phyloP scores from a whole-genome alignment of 2,329 filamentous ascomycete genomes.

The Sclerotinia nivalis region DNA sequence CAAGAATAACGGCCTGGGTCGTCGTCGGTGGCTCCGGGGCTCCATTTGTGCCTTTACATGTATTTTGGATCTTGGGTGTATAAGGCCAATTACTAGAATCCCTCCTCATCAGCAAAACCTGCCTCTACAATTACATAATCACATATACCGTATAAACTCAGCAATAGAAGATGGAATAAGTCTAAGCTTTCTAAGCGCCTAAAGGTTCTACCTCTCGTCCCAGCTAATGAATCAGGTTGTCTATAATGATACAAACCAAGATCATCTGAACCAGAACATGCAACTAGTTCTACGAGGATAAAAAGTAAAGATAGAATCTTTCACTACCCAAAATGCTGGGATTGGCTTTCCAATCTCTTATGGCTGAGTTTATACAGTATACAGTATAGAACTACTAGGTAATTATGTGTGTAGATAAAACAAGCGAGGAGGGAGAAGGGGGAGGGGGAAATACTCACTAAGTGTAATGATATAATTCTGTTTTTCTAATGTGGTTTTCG shows the following conservation, averaged over 20 bases:
- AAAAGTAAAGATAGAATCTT: no score
- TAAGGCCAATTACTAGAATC: conserved; percentile 29
- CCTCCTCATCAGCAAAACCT: background rate
- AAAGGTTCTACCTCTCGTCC: no score
- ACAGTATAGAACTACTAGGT: background rate
- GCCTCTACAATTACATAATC: background rate
- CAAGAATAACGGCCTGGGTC: conserved; percentile 47
- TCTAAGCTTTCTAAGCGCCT: no score
- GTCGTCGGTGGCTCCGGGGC: conserved; percentile 37
- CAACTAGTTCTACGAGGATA: no score
- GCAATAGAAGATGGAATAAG: no score
- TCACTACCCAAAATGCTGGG: no score
- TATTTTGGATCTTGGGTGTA: conserved; percentile 17
- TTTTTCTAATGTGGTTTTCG: conserved; percentile 51
- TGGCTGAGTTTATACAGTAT: background rate
- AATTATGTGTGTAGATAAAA: no score
- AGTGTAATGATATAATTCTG: conserved; percentile 56
- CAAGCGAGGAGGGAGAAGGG: no score
- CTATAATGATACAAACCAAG: no score
- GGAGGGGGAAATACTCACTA: conserved; percentile 46
- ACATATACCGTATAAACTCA: background rate
- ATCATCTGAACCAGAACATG: no score
- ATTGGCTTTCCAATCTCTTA: background rate
- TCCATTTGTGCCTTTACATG: conserved; percentile 45
- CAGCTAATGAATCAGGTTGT: no score